Evolutionary conservation across 2,329 filamentous ascomycete genomes (phyloP).

Genomic region (Trichoderma sp.): DNA sequence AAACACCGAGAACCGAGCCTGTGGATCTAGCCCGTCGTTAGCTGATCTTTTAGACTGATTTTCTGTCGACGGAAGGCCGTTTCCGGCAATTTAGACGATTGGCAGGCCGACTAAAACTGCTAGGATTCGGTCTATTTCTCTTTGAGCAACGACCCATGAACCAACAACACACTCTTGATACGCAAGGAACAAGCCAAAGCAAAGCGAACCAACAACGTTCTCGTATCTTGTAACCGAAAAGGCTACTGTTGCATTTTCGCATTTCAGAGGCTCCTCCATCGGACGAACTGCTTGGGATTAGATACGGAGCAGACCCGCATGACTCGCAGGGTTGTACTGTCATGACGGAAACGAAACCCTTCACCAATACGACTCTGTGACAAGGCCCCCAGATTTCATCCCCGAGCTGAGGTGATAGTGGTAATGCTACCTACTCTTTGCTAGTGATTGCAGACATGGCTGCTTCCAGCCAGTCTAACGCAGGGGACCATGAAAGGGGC

Average conservation of each 20-base stretch:
- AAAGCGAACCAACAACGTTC: not conserved
- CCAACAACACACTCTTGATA: not conserved
- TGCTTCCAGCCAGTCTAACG: not conserved
- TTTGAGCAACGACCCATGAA: not conserved
- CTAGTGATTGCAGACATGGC: not conserved
- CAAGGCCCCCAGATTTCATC: not conserved
- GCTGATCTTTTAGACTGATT: not conserved
- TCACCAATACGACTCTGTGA: not conserved
- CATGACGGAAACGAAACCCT: not conserved
- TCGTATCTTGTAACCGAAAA: not conserved
- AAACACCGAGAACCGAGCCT: not conserved
- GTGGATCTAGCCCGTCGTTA: not conserved
- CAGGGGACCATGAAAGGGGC: not conserved
- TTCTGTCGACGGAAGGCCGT: not conserved
- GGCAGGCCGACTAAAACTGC: not conserved
- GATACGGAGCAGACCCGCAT: not conserved
- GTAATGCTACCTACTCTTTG: not conserved
- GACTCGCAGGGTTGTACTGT: not conserved
- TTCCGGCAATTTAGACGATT: not conserved
- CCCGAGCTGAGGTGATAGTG: not conserved
- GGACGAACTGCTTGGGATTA: not conserved
- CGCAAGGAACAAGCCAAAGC: not conserved
- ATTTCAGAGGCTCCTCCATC: not conserved
- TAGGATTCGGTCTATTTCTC: not conserved
- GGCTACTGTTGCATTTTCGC: not conserved